Evolutionary conservation across 2,329 filamentous ascomycete species (phyloP).

Genomic region (Colletotrichum liaoningense): DNA sequence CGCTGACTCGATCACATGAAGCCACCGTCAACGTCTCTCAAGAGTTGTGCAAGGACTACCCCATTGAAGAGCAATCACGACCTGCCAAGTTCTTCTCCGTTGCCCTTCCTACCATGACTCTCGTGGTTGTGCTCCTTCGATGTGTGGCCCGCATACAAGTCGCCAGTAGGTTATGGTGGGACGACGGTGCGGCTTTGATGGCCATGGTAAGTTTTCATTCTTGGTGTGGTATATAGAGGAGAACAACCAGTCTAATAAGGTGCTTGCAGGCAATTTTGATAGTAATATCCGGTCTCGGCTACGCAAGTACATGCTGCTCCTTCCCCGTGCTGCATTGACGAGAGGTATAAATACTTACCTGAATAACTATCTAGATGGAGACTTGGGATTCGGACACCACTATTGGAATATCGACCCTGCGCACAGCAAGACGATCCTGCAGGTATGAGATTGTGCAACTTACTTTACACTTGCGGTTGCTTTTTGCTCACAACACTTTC

Average conservation of each 20-base stretch:
- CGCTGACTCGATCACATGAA: neutral
- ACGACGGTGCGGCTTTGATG: conserved; percentile 30
- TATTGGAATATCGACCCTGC: conserved; percentile 39
- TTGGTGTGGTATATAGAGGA: too few relatives aligned
- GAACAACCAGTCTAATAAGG: too few relatives aligned
- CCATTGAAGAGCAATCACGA: neutral
- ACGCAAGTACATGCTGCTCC: neutral
- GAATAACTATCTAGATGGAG: neutral
- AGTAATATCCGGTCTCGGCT: too few relatives aligned
- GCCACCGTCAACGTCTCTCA: conserved; percentile 1
- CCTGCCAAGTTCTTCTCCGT: conserved; percentile 11
- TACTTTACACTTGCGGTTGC: neutral
- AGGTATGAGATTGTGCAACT: neutral
- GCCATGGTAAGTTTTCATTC: conserved; percentile 9
- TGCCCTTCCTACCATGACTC: neutral
- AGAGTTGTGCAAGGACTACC: conserved; percentile 22
- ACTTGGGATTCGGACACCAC: conserved; percentile 38
- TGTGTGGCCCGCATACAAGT: conserved; percentile 10
- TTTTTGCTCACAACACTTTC: neutral
- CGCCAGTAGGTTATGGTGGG: conserved; percentile 28
- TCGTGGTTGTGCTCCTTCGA: conserved; percentile 5
- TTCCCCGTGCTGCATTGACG: too few relatives aligned
- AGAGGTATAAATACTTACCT: too few relatives aligned
- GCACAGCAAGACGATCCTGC: conserved; percentile 22
- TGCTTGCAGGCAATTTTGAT: too few relatives aligned